phyloP scores from a whole-genome alignment of 1,284 basidiomycete genomes.

The Moesziomyces sp. region DNA sequence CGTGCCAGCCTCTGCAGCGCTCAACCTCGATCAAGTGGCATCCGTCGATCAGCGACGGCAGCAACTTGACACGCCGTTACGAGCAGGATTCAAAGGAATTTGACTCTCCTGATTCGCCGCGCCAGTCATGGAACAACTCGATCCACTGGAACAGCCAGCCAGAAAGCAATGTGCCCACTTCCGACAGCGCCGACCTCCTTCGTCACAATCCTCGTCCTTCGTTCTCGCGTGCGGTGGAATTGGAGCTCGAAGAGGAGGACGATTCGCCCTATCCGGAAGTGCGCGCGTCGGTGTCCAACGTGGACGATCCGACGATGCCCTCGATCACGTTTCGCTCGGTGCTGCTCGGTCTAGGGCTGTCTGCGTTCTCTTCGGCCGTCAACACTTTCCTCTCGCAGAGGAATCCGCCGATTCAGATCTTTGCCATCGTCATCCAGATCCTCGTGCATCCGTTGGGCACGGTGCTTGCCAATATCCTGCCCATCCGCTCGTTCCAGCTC shows the following conservation, averaged over 20 bases:
- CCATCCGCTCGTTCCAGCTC: conserved; percentile 35
- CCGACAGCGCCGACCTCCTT: conserved; percentile 29
- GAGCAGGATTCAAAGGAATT: conserved; percentile 9
- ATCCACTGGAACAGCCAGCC: conserved; percentile 5
- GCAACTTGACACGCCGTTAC: conserved; percentile 4
- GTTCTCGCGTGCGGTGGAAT: conserved; percentile 24
- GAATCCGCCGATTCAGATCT: conserved; percentile 56
- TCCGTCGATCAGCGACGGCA: conserved; percentile 21
- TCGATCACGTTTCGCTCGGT: conserved; percentile 58
- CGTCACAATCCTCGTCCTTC: conserved; percentile 9
- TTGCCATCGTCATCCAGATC: conserved; percentile 52
- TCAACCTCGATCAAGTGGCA: conserved; percentile 43
- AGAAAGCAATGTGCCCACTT: conserved; percentile 4
- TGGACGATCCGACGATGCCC: conserved; percentile 61
- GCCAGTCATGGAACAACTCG: conserved; percentile 11
- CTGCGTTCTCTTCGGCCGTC: conserved; percentile 50
- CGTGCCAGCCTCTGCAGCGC: conserved; percentile 4
- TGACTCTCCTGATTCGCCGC: conserved; percentile 7
- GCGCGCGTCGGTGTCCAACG: conserved; percentile 59
- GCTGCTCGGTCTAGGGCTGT: conserved; percentile 51
- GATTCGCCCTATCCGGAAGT: conserved; percentile 64
- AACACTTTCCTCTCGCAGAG: conserved; percentile 60
- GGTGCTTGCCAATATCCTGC: conserved; percentile 46
- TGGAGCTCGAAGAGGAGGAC: conserved; percentile 50
- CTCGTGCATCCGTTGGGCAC: conserved; percentile 55